Evolutionary conservation across 208 protist species (phyloP), one percentile per base, ranked within the genome.

Genomic region (Acanthamoeba castellanii): DNA sequence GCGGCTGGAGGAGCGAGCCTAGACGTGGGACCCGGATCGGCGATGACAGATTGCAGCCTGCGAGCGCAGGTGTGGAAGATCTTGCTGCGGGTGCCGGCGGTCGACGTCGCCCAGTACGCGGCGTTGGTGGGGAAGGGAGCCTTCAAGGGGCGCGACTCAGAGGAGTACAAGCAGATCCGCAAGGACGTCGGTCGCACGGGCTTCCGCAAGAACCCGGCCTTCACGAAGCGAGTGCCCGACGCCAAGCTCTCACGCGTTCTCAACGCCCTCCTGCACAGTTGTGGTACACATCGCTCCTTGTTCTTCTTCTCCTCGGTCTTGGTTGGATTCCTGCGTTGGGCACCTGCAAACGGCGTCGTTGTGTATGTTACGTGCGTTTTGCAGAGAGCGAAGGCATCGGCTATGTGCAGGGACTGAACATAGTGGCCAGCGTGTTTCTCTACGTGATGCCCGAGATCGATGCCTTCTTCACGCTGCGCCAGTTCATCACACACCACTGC

Each of bases 321-420:
- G 81, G 7, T 20, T 82, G 78, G 0, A 0, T 27, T 0, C 30
- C 14, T 32, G 55, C 13, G 22, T 78, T 42, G 14, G 22, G 20
- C 25, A n/a, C 30, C 25, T 30, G 27, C 27, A 22, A 14, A 34
- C 47, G 55, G 14, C 47, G 72, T 42, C 57, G 25, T 85, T 30
- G 6, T 32, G n/a, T 25, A 5, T 87, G n/a, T 32, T n/a, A 14
- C 22, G 9, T 30, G 72, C 16, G 47, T 27, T 30, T 2, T 9
- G 32, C 78, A 57, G 55, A 95, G 42, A 52, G 78, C 32, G 30
- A 88, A 30, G 32, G 52, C 59, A 64, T 96, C 50, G 91, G 42
- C 30, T 98, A 98, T 78, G 97, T 98, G 2, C 97, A 98, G 66
- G 97, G 97, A 20, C 97, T 98, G 96, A 98, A 97, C 91, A 90